Base-by-base conservation (phyloP, 2,329 filamentous ascomycete genomes). In the Fusarium falciforme region DNA sequence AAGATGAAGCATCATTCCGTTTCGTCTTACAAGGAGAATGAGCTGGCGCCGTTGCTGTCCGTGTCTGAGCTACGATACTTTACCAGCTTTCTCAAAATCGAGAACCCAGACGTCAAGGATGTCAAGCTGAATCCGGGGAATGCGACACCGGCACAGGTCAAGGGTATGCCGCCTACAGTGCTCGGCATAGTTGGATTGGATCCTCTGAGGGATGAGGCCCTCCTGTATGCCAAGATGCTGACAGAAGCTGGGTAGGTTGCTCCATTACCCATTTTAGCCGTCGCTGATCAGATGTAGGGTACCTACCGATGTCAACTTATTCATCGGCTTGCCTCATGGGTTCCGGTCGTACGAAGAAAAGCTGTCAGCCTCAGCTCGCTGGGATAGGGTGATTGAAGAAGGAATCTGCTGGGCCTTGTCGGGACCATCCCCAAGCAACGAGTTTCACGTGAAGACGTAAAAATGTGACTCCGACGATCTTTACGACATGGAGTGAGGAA, bases 241-340 rank as follows among this genome's bases (percentile, higher is more conserved):
- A 79, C 80, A 4, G 83, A 85, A 47, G 84, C 84, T 59, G 85
- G 85, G 82, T 87, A 70, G 75, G 83, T 67, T 80, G 17, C 17
- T n/a, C 5, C 38, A 7, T n/a, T 64, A 16, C 10, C 36, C 47
- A 14, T 20, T 52, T 29, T n/a, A 29, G 35, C 20, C 11, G 16
- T 29, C 33, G 35, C 52, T 64, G 29, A 64, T 11, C 36, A 49
- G 35, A 27, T 9, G 22, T 6, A 87, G 85, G 0, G 86, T 90
- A 0, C 84, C 87, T 0, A 88, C 87, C 0, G 79, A 87, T 63
- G 78, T 86, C 1, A 80, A 84, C 64, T 70, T 90, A 1, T 89
- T 89, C 76, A 83, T 81, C 29, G 88, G 88, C 0, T 78, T 90
- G 1, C 89, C 89, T 0, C 89, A 90, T 79, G 85, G 85, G 0